Percentiles rank a stretch among this genome's conserved stretches.
These are phyloP conservation scores for Linderina pennispora DNA, from an alignment of 192 early-diverging fungal genomes.

Conservation along the genomic window DNA sequence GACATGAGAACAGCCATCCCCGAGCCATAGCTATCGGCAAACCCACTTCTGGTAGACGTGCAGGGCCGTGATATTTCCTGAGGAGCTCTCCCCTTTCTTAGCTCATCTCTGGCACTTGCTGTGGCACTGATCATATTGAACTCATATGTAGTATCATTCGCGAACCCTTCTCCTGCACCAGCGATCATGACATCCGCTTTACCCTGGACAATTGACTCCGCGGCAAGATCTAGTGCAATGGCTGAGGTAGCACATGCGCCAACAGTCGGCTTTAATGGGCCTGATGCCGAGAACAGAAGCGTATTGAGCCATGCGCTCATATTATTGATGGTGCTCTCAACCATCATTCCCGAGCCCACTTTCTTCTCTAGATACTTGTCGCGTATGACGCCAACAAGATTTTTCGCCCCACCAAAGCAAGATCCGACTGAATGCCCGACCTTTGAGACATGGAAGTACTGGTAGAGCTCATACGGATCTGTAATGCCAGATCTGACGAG, in stretches of 20 bases:
- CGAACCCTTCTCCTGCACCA: slow-evolving; percentile 83
- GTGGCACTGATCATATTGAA: slow-evolving; percentile 95
- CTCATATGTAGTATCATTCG: slow-evolving; percentile 81
- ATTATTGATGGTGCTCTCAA: slow-evolving; percentile 90
- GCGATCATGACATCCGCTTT: slow-evolving; percentile 84
- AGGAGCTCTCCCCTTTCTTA: slow-evolving; percentile 77
- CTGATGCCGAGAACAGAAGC: slow-evolving; percentile 56
- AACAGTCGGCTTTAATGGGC: slow-evolving; percentile 40
- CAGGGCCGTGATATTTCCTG: slow-evolving; percentile 82
- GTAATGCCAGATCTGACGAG: slow-evolving; percentile 79
- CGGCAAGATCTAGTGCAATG: slow-evolving; percentile 79
- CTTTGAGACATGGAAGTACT: slow-evolving; percentile 87
- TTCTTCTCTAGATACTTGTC: slow-evolving; percentile 70
- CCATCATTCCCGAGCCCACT: slow-evolving; percentile 79
- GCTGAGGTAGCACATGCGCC: slow-evolving; percentile 86
- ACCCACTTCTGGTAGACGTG: slow-evolving; percentile 75
- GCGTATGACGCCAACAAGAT: slow-evolving; percentile 64
- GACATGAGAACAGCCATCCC: slow-evolving; percentile 82
- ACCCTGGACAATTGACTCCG: slow-evolving; percentile 75
- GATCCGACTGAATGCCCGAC: slow-evolving; percentile 80
- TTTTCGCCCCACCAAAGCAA: slow-evolving; percentile 77
- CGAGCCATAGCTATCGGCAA: slow-evolving; percentile 87
- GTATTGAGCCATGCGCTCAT: slow-evolving; percentile 92
- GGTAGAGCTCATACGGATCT: slow-evolving; percentile 90
- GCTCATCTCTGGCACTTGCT: slow-evolving; percentile 73